These are phyloP conservation scores for Picocystis sp. DNA, from an alignment of 163 green algal species.

Conservation along the genomic window DNA sequence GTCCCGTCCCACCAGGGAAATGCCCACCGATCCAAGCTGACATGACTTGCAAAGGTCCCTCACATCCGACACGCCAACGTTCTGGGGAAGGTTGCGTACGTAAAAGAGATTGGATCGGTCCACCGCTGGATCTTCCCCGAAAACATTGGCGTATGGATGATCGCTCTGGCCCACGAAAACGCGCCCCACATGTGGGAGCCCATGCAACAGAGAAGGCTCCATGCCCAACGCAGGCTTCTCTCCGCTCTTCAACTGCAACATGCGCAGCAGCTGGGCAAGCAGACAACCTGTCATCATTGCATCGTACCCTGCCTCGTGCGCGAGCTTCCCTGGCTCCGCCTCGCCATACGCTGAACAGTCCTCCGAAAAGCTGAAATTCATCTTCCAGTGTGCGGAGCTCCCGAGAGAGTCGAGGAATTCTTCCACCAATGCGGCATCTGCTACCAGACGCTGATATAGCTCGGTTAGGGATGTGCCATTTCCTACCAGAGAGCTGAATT, in stretches of 20 bases:
- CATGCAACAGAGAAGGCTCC: neutral
- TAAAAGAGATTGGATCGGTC: constrained; percentile 25
- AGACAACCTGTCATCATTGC: constrained; percentile 60
- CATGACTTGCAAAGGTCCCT: too few species aligned
- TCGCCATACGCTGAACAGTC: neutral
- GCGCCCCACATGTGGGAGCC: constrained; percentile 3
- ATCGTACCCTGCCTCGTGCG: constrained; percentile 59
- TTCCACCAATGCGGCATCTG: too few species aligned
- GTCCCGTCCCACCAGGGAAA: too few species aligned
- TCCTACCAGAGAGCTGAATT: too few species aligned
- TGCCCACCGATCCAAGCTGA: too few species aligned
- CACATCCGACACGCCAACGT: too few species aligned
- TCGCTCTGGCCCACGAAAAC: constrained; percentile 14
- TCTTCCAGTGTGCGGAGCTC: too few species aligned
- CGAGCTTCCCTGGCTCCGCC: constrained; percentile 13
- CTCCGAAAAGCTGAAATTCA: too few species aligned
- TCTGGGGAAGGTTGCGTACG: constrained; percentile 7
- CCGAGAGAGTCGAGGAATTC: too few species aligned
- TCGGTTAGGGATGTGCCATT: constrained; percentile 22
- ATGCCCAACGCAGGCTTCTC: neutral
- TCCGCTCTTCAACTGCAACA: neutral
- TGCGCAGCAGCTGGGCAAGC: constrained; percentile 2
- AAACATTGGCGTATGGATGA: constrained; percentile 23
- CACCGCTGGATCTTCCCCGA: constrained; percentile 17
- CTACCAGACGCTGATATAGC: constrained; percentile 23